These are phyloP conservation scores for Globisporangium sylvaticum DNA, from an alignment of 352 stramenopile species.

Conservation along the genomic window DNA sequence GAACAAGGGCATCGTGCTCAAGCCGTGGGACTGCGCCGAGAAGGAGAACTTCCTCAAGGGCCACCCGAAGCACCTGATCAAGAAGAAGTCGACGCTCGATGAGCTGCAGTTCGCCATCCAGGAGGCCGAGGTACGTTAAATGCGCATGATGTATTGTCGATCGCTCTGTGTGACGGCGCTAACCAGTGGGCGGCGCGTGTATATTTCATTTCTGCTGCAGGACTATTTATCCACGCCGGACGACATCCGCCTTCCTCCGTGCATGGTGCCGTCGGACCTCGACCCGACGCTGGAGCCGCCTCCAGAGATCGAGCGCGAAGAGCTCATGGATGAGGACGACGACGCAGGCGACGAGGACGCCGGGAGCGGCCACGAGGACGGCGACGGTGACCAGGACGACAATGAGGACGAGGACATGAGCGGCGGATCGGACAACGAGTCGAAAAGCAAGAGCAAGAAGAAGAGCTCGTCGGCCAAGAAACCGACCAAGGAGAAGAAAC, in stretches of 20 bases:
- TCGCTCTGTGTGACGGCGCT: neutral
- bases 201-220: constrained; percentile 12
- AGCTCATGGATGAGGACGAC: constrained; percentile 25
- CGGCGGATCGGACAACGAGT: constrained; percentile 20
- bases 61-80: constrained; percentile 59
- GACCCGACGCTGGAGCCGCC: constrained; percentile 69
- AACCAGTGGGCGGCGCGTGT: neutral
- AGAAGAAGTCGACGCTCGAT: constrained; percentile 54
- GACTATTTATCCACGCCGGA: constrained; percentile 75
- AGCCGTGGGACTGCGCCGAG: constrained; percentile 68
- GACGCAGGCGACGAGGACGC: constrained; percentile 23
- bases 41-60: constrained; percentile 69
- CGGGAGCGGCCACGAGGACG: constrained; percentile 17
- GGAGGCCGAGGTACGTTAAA: constrained; percentile 42
- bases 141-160: neutral
- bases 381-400: constrained; percentile 11
- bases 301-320: constrained; percentile 28
- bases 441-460: constrained; percentile 26
- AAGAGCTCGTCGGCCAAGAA: constrained; percentile 24
- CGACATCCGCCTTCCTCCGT: constrained; percentile 63
- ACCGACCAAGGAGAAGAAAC: constrained; percentile 33
- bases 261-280: constrained; percentile 82
- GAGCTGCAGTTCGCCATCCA: constrained; percentile 49
- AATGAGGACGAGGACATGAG: constrained; percentile 17
- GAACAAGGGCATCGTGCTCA: constrained; percentile 63